These are phyloP conservation scores for Tephrocybe rancida DNA, from an alignment of 768 basidiomycete species.

Conservation along the genomic window DNA sequence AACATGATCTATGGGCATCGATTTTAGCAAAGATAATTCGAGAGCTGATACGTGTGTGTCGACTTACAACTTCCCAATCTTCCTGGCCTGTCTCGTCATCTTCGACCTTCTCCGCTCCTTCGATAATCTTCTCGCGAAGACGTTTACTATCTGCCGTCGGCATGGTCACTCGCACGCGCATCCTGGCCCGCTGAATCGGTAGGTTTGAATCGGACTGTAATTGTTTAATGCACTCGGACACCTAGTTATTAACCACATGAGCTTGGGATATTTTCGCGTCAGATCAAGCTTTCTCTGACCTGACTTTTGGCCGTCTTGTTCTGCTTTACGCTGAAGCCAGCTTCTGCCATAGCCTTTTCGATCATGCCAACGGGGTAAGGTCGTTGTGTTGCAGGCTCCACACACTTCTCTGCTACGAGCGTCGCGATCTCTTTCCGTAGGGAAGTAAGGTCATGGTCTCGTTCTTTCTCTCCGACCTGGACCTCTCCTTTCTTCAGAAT, in stretches of 20 bases:
- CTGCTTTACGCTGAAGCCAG: slow-evolving; percentile 87
- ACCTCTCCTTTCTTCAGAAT: slow-evolving; percentile 96
- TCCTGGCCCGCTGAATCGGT: slow-evolving; percentile 90
- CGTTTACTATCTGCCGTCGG: slow-evolving; percentile 66
- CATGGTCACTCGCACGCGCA: slow-evolving; percentile 86
- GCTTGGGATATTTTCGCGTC: background rate
- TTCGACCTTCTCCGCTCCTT: slow-evolving; percentile 82
- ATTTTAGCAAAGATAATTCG: background rate
- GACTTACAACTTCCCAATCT: slow-evolving; percentile 87
- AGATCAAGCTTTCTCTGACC: slow-evolving; percentile 40
- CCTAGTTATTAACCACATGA: slow-evolving; percentile 41
- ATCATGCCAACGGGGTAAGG: slow-evolving; percentile 96
- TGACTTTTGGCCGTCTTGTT: slow-evolving; percentile 95
- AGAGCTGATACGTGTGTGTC: background rate
- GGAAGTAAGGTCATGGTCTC: slow-evolving; percentile 85
- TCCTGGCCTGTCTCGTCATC: slow-evolving; percentile 70
- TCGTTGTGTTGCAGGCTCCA: slow-evolving; percentile 86
- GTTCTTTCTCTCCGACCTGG: slow-evolving; percentile 96
- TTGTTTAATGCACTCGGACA: slow-evolving; percentile 84
- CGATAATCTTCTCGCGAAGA: slow-evolving; percentile 70
- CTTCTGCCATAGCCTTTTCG: slow-evolving; percentile 96
- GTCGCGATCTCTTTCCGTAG: slow-evolving; percentile 90
- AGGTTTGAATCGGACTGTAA: slow-evolving; percentile 84
- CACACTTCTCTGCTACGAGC: slow-evolving; percentile 92
- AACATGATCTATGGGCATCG: slow-evolving; percentile 66